A percentile compares a stretch with the other conserved stretches of the same genome.
These are phyloP conservation scores for bread wheat (Triticum aestivum) DNA, from an alignment of 176 grass and related monocot genomes.

Conservation along the genomic window DNA sequence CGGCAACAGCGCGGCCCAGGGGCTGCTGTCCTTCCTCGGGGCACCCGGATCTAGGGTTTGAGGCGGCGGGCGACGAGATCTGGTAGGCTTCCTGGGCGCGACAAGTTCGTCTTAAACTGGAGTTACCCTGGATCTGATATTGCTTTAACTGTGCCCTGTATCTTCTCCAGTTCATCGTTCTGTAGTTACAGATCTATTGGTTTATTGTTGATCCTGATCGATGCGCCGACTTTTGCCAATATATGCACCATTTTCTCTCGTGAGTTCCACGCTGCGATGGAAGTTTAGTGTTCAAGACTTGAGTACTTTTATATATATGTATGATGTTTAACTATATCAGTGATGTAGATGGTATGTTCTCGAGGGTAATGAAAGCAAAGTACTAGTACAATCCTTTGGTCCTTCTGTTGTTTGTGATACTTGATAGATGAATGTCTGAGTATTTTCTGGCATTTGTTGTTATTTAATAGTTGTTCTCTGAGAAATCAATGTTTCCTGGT, in stretches of 20 bases:
- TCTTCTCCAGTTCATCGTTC: neutral
- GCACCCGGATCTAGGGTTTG: slow-evolving; percentile 55
- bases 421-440: neutral
- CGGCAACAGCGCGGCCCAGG: slow-evolving; percentile 41
- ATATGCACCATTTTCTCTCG: slow-evolving; percentile 1
- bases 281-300: slow-evolving; percentile 17
- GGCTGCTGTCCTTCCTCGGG: slow-evolving; percentile 74
- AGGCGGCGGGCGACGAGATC: slow-evolving; percentile 40
- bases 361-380: neutral
- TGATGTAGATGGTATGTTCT: slow-evolving; percentile 22
- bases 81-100: slow-evolving; percentile 36
- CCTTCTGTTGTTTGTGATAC: neutral
- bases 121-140: slow-evolving; percentile 40
- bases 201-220: slow-evolving; percentile 18
- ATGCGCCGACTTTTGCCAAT: slow-evolving; percentile 15
- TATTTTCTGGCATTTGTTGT: slow-evolving; percentile 1
- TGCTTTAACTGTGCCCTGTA: slow-evolving; percentile 22
- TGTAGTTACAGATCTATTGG: slow-evolving; percentile 36
- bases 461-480: neutral
- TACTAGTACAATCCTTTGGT: neutral
- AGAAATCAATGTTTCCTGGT: neutral
- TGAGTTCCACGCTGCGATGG: slow-evolving; percentile 1
- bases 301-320: neutral
- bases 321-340: slow-evolving; percentile 14
- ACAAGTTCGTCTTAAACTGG: slow-evolving; percentile 19